Base-by-base conservation (phyloP, 2,329 filamentous ascomycete species). In the Hypoxylon sp. region DNA sequence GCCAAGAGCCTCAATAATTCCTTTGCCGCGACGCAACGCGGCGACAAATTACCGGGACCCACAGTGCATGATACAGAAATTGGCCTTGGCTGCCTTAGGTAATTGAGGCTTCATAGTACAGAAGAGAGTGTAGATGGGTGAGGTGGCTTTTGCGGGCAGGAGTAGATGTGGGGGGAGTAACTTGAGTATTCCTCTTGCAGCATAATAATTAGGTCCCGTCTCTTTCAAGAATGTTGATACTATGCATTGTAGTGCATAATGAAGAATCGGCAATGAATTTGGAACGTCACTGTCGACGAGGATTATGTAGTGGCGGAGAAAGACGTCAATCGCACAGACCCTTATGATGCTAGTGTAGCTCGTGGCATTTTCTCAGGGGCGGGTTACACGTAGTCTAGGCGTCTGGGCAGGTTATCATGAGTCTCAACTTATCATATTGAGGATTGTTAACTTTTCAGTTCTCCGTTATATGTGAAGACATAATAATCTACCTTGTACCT, bases 1-100 rank as follows among this genome's bases (percentile, higher is more conserved):
- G 61, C 64, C 64, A 61, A 67, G 61, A 61, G 56, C 56, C 61
- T 64, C 61, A 54, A 11, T 25, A 3, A 37, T 43, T 67, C 51
- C 60, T 45, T 32, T 43, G 27, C 53, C 25, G 37, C 54, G 5
- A 29, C 41, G 19, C 32, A 27, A 48, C 5, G n/a, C 32, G 61
- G 6, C 25, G 25, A 27, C 6, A 27, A 27, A 63, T n/a, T 63
- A 45, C 60, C 64, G 64, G 46, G 32, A 41, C 37, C 61, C 50
- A 62, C 63, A 41, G 29, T 27, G 21, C 32, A 19, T 51, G 37
- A 51, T 47, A 43, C 34, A 30, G 32, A 14, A 27, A 32, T 37
- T 16, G 29, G 21, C 25, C 45, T 47, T 27, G 45, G 16, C 11
- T 25, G 12, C 25, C 9, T 25, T 5, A 12, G 29, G 19, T 14